These are phyloP conservation scores for Thozetella sp. DNA, from an alignment of 495 filamentous ascomycete genomes.

Conservation along the genomic window DNA sequence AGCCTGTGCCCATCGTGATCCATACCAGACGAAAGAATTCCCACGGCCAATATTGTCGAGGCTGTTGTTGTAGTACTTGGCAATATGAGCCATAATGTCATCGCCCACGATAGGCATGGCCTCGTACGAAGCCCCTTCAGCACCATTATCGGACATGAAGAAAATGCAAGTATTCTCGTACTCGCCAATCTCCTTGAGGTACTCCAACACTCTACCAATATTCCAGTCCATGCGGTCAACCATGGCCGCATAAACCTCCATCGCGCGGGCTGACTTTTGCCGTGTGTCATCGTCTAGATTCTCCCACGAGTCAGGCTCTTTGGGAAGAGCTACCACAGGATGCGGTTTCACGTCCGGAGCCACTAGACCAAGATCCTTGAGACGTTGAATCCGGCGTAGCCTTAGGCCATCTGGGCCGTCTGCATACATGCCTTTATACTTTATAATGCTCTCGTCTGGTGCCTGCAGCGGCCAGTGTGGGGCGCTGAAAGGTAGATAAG, in stretches of 20 bases:
- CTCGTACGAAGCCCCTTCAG: constrained; percentile 63
- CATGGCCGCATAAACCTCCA: constrained; percentile 68
- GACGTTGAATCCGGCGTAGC: constrained; percentile 44
- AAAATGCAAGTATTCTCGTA: constrained; percentile 65
- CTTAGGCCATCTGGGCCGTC: constrained; percentile 57
- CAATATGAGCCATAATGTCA: constrained; percentile 50
- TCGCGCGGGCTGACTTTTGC: constrained; percentile 52
- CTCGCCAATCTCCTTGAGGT: constrained; percentile 57
- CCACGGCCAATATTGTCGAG: constrained; percentile 62
- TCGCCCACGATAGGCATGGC: constrained; percentile 54
- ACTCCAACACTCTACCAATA: constrained; percentile 59
- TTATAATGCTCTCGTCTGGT: constrained; percentile 47
- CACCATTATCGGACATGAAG: constrained; percentile 70
- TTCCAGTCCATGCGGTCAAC: constrained; percentile 64
- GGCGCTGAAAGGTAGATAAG: constrained; percentile 59
- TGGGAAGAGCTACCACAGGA: constrained; percentile 54
- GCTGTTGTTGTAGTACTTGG: constrained; percentile 65
- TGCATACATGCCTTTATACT: constrained; percentile 59
- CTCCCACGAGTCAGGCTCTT: constrained; percentile 44
- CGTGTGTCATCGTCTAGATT: constrained; percentile 51
- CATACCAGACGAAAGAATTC: constrained; percentile 68
- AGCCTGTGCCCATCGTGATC: constrained; percentile 65
- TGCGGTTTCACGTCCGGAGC: constrained; percentile 51
- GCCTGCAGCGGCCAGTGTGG: constrained; percentile 66
- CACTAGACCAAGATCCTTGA: constrained; percentile 55